Percentiles rank a stretch among this genome's conserved stretches.
These are phyloP conservation scores for Xylaria sp. DNA, from an alignment of 495 filamentous ascomycete genomes.

Conservation along the genomic window DNA sequence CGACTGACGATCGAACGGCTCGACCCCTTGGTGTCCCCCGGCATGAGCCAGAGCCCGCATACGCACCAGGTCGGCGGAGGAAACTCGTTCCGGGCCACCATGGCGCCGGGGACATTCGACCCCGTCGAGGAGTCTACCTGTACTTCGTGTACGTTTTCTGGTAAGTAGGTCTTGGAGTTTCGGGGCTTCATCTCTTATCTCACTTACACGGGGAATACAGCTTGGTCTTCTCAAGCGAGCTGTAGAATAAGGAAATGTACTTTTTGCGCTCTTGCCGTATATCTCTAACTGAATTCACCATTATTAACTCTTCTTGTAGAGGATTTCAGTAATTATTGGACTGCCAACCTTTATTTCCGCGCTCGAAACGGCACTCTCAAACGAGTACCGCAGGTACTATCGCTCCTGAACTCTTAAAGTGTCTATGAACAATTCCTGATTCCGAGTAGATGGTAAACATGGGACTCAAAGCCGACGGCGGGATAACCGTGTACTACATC, in stretches of 20 bases:
- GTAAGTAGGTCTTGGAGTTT: background rate
- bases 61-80: slow-evolving; percentile 53
- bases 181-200: background rate
- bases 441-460: slow-evolving; percentile 36
- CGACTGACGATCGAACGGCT: slow-evolving; percentile 36
- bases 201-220: background rate
- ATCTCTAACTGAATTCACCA: background rate
- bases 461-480: slow-evolving; percentile 45
- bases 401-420: background rate
- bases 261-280: background rate
- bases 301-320: slow-evolving; percentile 19
- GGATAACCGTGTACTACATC: slow-evolving; percentile 52
- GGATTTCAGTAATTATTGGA: slow-evolving; percentile 54
- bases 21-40: slow-evolving; percentile 38
- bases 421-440: background rate
- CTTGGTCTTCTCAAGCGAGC: no score
- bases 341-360: slow-evolving; percentile 49
- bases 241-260: no score
- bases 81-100: slow-evolving; percentile 44
- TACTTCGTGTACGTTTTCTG: slow-evolving; percentile 42
- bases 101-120: slow-evolving; percentile 39
- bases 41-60: slow-evolving; percentile 43
- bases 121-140: slow-evolving; percentile 38
- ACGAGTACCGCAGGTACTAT: slow-evolving; percentile 44
- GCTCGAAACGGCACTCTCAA: slow-evolving; percentile 50